Base-by-base conservation (phyloP, 2,329 filamentous ascomycete genomes). In the Tolypocladium pustulatum region DNA sequence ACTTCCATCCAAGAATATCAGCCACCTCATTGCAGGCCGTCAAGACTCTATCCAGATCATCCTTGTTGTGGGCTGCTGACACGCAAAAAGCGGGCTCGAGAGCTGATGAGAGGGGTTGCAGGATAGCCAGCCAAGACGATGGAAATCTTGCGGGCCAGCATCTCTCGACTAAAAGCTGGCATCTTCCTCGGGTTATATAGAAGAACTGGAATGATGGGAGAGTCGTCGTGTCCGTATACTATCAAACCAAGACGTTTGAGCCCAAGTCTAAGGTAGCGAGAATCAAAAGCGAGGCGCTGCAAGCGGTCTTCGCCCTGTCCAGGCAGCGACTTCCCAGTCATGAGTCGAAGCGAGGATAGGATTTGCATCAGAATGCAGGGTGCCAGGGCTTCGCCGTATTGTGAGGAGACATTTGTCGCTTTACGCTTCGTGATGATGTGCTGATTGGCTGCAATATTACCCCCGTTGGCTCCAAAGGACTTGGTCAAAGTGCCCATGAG, bases 131-230 rank as follows among this genome's bases (percentile, higher is more conserved):
- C 94, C 53, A 99, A 90, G 41, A 99, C 94, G 56, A 97, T 90
- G 0, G 93, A 94, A 66, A 99, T 97, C 75, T 97, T 97, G 69
- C 94, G 90, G 76, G 90, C 61, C n/a, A 97, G 84, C 94, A 99
- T 97, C 74, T 97, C 94, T 71, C 96, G 94, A 55, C 91, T 97
- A 75, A 99, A 99, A 60, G 94, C 93, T 6, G 93, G 90, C 81
- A 99, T 97, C 78, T 99, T 99, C 67, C 90, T 94, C n/a, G 94
- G 94, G 76, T 97, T 91, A 81, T 97, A 99, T 32, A 99, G 85
- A 69, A 96, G 83, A 64, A 99, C 75, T 57, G 94, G 94, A 66
- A 99, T 91, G 67, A 99, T 97, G 59, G 94, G 94, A 5, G 92
- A 97, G 76, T 99, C 94, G 70, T 99, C 94, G 72, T 97, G 91